phyloP scores from a whole-genome alignment of 2,329 filamentous ascomycete genomes.

The Exophiala spinifera region DNA sequence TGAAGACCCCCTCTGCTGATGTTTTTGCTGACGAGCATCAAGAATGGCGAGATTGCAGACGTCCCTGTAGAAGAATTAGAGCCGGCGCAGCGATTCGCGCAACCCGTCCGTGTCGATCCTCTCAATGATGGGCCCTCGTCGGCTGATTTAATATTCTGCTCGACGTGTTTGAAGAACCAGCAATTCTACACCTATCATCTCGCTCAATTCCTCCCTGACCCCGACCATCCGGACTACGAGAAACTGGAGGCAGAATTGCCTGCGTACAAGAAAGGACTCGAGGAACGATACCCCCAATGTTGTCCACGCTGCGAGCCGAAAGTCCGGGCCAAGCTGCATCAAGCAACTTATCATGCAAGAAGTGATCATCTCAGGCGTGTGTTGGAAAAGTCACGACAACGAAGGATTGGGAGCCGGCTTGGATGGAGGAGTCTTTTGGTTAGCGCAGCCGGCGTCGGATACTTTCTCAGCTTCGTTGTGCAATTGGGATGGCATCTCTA shows the following conservation, averaged over 20 bases:
- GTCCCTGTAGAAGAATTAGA: constrained; percentile 62
- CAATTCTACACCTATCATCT: constrained; percentile 72
- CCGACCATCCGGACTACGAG: constrained; percentile 64
- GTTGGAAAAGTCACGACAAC: constrained; percentile 60
- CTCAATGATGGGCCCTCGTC: constrained; percentile 22
- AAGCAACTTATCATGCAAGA: constrained; percentile 75
- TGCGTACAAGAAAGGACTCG: constrained; percentile 67
- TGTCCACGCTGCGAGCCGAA: constrained; percentile 75
- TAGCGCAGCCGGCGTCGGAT: constrained; percentile 41
- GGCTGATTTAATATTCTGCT: constrained; percentile 59
- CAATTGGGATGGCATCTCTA: constrained; percentile 44
- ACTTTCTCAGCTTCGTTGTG: constrained; percentile 42
- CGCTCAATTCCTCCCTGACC: constrained; percentile 71
- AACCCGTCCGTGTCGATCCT: constrained; percentile 36
- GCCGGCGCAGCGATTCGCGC: constrained; percentile 47
- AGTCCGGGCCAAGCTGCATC: constrained; percentile 66
- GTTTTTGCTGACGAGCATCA: constrained; percentile 29
- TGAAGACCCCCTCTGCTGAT: constrained; percentile 3
- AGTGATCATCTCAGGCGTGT: constrained; percentile 75
- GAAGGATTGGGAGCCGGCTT: constrained; percentile 35
- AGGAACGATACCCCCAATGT: constrained; percentile 82
- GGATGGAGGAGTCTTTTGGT: constrained; percentile 46
- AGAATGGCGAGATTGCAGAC: constrained; percentile 88
- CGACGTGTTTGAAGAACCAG: constrained; percentile 83
- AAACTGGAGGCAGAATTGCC: constrained; percentile 67